Evolutionary conservation across 371 early-diverging fungal species (phyloP), one percentile per base, ranked within the genome.

Genomic region (Saksenaea oblongispora): DNA sequence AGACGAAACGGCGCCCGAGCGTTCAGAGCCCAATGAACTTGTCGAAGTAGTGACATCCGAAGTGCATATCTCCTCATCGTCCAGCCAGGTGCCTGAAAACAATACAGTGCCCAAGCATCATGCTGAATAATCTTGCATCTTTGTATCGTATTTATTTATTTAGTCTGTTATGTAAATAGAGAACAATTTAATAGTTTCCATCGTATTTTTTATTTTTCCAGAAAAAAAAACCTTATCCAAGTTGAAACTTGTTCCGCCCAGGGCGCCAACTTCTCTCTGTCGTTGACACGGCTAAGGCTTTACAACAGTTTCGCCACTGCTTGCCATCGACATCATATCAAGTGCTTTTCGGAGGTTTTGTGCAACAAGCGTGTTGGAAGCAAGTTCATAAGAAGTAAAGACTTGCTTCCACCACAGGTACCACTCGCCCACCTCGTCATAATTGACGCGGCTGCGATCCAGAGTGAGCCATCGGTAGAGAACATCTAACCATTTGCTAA

Each of bases 381-480:
- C 67, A 27, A 85, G 55, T 11, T 66, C 76, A n/a, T 80, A 83
- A 4, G 77, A 61, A 9, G 61, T 67, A 70, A 92, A 90, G 0
- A 84, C 69, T 17, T 76, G 70, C 56, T 88, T 88, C 94, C 94
- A 94, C 79, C 83, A 87, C 18, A 72, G 56, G 68, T 91, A 94
- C 94, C 95, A 75, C 58, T 77, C 67, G 14, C 65, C 55, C 9
- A 93, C 74, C 69, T 93, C 90, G 39, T 84, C 87, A 53, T 77
- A 73, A 59, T 85, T 84, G n/a, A 86, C 82, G 10, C 58, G 54
- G 10, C 72, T 79, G 22, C 73, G 70, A 10, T 76, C 71, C 1
- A 80, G 71, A 0, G 75, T 67, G 5, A 91, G 75, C 94, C 93
- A 95, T 37, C 78, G 69, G 73, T 86, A 84, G 31, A 91, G 73